Conservation (phyloP, 2,329 filamentous ascomycete species). For the Fusarium lateritium region DNA sequence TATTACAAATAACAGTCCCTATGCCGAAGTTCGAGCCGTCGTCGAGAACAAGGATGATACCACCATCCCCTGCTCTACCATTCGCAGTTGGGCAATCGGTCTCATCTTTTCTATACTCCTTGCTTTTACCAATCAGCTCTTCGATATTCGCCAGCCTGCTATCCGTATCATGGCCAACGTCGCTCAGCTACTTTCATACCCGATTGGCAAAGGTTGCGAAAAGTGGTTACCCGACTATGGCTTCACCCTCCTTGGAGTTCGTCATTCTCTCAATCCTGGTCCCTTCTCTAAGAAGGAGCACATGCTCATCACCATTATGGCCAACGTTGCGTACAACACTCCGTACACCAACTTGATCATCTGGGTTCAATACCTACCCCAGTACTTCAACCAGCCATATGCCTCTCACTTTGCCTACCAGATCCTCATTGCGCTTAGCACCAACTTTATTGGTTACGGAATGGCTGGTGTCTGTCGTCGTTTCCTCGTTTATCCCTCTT, state of each 20-base stretch:
- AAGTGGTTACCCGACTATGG: constrained; percentile 65
- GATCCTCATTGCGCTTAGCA: constrained; percentile 68
- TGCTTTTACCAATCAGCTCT: constrained; percentile 70
- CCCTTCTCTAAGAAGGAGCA: constrained; percentile 74
- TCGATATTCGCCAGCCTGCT: constrained; percentile 69
- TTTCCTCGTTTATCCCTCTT: constrained; percentile 70
- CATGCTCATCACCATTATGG: constrained; percentile 73
- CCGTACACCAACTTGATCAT: constrained; percentile 71
- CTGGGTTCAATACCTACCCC: constrained; percentile 66
- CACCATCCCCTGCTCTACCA: constrained; percentile 65
- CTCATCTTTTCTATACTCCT: constrained; percentile 65
- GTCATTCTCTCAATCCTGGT: constrained; percentile 68
- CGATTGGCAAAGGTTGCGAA: constrained; percentile 66
- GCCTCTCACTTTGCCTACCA: constrained; percentile 68
- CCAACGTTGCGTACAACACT: constrained; percentile 69
- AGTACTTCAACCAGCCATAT: constrained; percentile 69
- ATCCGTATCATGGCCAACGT: constrained; percentile 70
- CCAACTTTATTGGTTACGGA: constrained; percentile 73
- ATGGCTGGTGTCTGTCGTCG: constrained; percentile 68
- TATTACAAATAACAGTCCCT: constrained; percentile 70
- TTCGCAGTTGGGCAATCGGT: constrained; percentile 69
- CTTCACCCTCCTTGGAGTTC: constrained; percentile 62
- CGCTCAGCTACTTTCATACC: constrained; percentile 70
- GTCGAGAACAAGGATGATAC: constrained; percentile 70
- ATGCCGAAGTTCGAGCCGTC: constrained; percentile 70